Base-by-base conservation (phyloP, 148 eudicot genomes). In the Rhododendron molle region DNA sequence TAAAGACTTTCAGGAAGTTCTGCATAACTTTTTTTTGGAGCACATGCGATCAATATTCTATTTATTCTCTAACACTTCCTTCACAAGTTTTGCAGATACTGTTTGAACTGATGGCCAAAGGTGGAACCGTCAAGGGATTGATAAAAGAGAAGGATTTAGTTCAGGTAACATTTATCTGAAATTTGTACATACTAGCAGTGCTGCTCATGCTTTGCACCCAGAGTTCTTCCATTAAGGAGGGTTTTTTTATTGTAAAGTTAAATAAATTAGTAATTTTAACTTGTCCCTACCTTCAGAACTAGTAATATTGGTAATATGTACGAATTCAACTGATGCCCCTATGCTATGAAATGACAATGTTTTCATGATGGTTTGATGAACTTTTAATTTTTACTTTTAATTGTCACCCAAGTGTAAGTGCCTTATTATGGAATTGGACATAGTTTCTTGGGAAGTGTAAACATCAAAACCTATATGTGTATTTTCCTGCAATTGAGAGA, bases 51-150 rank as follows among this genome's bases (percentile, higher is more conserved):
- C 14, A 49, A 18, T 73, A 72, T 71, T 73, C 58, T 83, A 18
- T 83, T 47, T 52, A 15, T 23, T 56, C 69, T 10, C 36, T 44
- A n/a, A 44, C n/a, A 54, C 30, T 78, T 49, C 54, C 4, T 58
- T 23, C 34, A 5, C 32, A 21, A 86, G 38, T 83, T 85, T 56
- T 90, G 88, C 93, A 97, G 99, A 95, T 97, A 89, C 90, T 97
- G 72, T 90, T 93, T 89, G 99, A 95, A 91, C 91, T 97, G 38
- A 91, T 97, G 91, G 95, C 92, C 82, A 95, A 95, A 87, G 98
- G 99, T 89, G 99, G 99, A 89, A 97, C 98, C 30, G 98, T 97
- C 86, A 88, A 95, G 90, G 98, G 98, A 86, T 46, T 97, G 85
- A 94, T 97, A 81, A 90, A 95, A 89, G 98, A 93, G 40, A 97